phyloP scores from a whole-genome alignment of 768 basidiomycete genomes.

The Mycena chlorophos region DNA sequence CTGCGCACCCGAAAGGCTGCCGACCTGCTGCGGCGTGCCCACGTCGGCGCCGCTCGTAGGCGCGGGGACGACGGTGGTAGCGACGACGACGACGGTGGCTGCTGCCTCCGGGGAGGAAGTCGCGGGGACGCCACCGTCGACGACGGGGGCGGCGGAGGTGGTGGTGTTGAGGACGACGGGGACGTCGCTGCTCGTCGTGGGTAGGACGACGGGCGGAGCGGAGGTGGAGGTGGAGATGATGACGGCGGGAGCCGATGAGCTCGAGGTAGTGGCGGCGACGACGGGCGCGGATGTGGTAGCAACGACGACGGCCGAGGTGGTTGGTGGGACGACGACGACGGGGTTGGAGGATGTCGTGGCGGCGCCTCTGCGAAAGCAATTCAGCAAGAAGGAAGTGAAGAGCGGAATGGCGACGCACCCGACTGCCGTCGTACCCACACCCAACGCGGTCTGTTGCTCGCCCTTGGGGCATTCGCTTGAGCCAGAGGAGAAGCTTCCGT shows the following conservation, averaged over 20 bases:
- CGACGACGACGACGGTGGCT: not conserved
- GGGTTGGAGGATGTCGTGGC: no score
- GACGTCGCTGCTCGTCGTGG: not conserved
- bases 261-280: no score
- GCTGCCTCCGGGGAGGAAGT: not conserved
- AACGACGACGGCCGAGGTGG: no score
- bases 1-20: no score
- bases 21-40: no score
- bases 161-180: not conserved
- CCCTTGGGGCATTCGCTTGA: slow-evolving; percentile 11
- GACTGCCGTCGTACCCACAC: not conserved
- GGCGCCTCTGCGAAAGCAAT: not conserved
- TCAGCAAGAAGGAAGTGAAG: not conserved
- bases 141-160: not conserved
- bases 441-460: slow-evolving; percentile 1
- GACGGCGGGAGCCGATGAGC: not conserved
- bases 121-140: not conserved
- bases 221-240: not conserved
- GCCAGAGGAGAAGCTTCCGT: slow-evolving; percentile 13
- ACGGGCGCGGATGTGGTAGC: no score
- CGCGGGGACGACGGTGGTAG: not conserved
- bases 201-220: not conserved
- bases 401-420: not conserved
- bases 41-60: not conserved
- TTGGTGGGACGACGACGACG: no score